Evolutionary conservation across 176 grass and related monocot genomes (phyloP), one percentile per base, ranked within the genome.

Genomic region (Thinopyrum elongatum): DNA sequence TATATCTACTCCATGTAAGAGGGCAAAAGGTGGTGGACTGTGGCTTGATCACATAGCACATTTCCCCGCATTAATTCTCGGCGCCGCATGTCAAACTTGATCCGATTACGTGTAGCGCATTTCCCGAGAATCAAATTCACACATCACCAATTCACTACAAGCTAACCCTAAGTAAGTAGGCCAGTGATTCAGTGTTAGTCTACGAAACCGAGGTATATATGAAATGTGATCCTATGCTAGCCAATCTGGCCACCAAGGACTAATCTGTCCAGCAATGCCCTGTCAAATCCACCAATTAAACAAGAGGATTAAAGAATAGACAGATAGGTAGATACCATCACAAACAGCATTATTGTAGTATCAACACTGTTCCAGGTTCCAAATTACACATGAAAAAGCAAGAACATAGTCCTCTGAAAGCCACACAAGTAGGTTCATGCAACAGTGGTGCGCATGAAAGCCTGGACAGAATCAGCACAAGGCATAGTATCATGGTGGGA

Each of bases 391-490:
- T 3, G 8, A 22, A 83, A 78, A 73, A 34, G 58, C 4, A 55
- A n/a, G 69, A 79, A 58, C 55, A 58, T 58, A 1, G 83, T 80
- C 80, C 27, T 87, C 22, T 87, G 80, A 75, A 58, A 60, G 75
- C 19, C 71, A 42, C 26, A 8, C 17, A 74, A 58, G 60, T 78
- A 78, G 68, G 67, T 80, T 69, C 85, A 70, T 27, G 68, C 85
- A 77, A 85, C 57, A 77, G 82, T 39, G 55, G 29, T 23, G 76
- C 76, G 62, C 10, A 70, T 36, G 81, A 91, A 88, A 88, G 78
- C 86, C 61, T 81, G 82, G 82, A 82, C 82, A 91, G 86, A 91
- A 91, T 78, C 88, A 88, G 70, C 71, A 85, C 70, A 55, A 82
- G 78, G 86, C 86, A 88, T 88, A 91, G 77, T 67, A 88, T 91